These are phyloP conservation scores for Zygoascus bituminiphila DNA, from an alignment of 805 yeast genomes.

Conservation along the genomic window DNA sequence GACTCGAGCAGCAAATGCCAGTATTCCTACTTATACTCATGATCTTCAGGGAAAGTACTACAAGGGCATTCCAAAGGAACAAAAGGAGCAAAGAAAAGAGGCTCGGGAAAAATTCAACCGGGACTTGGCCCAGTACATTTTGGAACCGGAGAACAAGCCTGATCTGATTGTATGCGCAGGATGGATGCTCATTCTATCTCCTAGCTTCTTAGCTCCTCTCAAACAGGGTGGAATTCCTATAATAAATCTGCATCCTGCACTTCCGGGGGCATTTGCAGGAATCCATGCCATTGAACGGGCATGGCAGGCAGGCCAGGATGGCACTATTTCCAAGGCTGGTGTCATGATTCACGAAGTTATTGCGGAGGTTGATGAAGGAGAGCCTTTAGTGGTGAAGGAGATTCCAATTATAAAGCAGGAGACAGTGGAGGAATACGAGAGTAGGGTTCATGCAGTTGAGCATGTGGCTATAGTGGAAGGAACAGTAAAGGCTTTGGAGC, in stretches of 20 bases:
- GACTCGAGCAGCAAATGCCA: constrained; percentile 60
- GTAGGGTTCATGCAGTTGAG: constrained; percentile 73
- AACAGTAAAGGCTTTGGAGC: constrained; percentile 50
- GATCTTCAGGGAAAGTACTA: constrained; percentile 57
- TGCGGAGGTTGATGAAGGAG: constrained; percentile 90
- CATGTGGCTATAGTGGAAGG: constrained; percentile 94
- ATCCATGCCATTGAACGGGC: constrained; percentile 96
- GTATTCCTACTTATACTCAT: constrained; percentile 65
- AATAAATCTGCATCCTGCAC: constrained; percentile 91
- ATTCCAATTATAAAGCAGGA: constrained; percentile 65
- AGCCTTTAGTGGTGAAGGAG: constrained; percentile 78
- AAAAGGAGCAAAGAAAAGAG: constrained; percentile 44
- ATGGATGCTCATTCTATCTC: constrained; percentile 90
- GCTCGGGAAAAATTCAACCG: constrained; percentile 68
- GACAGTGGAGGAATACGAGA: constrained; percentile 69
- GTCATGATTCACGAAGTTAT: constrained; percentile 97
- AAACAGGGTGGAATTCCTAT: constrained; percentile 58
- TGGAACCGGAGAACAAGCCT: constrained; percentile 51
- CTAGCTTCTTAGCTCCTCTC: constrained; percentile 61
- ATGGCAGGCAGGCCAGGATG: constrained; percentile 89
- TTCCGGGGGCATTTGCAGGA: constrained; percentile 96
- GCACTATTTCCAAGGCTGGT: constrained; percentile 69
- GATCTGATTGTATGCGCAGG: constrained; percentile 95
- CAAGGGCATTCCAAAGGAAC: constrained; percentile 63
- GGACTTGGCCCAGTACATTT: constrained; percentile 65